Conservation (phyloP, 2,329 filamentous ascomycete species). For the Penicillium sp. region DNA sequence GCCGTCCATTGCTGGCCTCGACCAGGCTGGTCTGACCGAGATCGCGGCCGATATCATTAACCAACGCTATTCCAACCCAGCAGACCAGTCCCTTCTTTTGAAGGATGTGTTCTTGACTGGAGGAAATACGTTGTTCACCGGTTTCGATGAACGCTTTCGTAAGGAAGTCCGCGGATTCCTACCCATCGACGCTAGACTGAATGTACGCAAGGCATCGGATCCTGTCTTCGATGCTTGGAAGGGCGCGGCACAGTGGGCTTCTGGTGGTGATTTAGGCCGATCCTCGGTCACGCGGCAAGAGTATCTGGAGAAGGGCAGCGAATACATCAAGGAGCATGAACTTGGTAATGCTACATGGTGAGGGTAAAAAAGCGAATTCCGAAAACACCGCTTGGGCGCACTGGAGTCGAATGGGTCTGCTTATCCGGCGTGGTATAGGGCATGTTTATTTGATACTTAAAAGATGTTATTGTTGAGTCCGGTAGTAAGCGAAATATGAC, state of each 20-base stretch:
- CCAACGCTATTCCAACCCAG: conserved; percentile 65
- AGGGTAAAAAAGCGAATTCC: conserved; percentile 5
- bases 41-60: conserved; percentile 87
- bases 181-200: conserved; percentile 66
- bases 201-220: conserved; percentile 71
- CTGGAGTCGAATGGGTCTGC: conserved; percentile 19
- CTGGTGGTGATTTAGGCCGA: conserved; percentile 56
- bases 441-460: conserved; percentile 10
- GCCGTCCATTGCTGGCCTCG: conserved; percentile 84
- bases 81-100: conserved; percentile 67
- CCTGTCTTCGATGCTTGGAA: conserved; percentile 87
- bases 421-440: conserved; percentile 11
- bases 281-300: conserved; percentile 76
- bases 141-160: conserved; percentile 79
- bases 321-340: conserved; percentile 73
- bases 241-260: conserved; percentile 84
- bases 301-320: conserved; percentile 85
- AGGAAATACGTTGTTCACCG: conserved; percentile 82
- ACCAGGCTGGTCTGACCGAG: conserved; percentile 91
- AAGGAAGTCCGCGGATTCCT: conserved; percentile 71
- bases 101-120: conserved; percentile 91
- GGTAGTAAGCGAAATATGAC: conserved; percentile 3
- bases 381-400: conserved; percentile 21
- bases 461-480: conserved; percentile 1
- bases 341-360: conserved; percentile 39